Conservation (phyloP, 805 yeast genomes). For the Candida pseudoglaebosa region DNA sequence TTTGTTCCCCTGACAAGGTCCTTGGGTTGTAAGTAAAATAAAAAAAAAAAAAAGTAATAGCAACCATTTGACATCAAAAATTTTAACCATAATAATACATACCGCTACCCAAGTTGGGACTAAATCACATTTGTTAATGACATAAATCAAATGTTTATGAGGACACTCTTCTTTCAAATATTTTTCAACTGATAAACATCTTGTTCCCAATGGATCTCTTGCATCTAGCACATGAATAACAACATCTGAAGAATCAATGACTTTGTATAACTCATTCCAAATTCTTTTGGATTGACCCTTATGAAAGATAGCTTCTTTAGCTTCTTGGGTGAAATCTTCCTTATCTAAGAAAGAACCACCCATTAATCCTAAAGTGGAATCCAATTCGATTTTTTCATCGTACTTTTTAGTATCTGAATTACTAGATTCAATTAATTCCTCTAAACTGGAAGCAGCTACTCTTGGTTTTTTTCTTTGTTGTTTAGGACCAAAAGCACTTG, state of each 20-base stretch:
- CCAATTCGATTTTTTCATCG: constrained; percentile 73
- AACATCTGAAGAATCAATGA: constrained; percentile 95
- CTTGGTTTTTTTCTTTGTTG: constrained; percentile 91
- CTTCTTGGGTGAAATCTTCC: constrained; percentile 85
- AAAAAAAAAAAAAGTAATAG: constrained; percentile 10
- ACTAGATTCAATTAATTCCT: constrained; percentile 66
- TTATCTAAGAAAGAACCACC: constrained; percentile 55
- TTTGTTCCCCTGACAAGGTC: constrained; percentile 76
- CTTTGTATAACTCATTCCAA: constrained; percentile 97
- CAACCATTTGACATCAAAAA: constrained; percentile 1
- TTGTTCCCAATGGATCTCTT: constrained; percentile 94
- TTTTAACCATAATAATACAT: constrained; percentile 46
- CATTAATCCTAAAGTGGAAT: constrained; percentile 76
- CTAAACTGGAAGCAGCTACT: constrained; percentile 67
- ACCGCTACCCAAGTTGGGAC: constrained; percentile 99
- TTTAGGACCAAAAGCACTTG: constrained; percentile 87
- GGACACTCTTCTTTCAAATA: constrained; percentile 92
- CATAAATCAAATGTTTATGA: constrained; percentile 92
- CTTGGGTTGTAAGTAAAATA: constrained; percentile 50
- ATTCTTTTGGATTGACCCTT: constrained; percentile 98
- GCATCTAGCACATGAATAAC: constrained; percentile 96
- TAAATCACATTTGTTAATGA: constrained; percentile 94
- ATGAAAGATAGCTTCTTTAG: constrained; percentile 91
- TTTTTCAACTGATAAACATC: constrained; percentile 90
- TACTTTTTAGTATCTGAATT: constrained; percentile 53